Conservation (phyloP, 2,329 filamentous ascomycete genomes). For the Sordariomycetes sp. region DNA sequence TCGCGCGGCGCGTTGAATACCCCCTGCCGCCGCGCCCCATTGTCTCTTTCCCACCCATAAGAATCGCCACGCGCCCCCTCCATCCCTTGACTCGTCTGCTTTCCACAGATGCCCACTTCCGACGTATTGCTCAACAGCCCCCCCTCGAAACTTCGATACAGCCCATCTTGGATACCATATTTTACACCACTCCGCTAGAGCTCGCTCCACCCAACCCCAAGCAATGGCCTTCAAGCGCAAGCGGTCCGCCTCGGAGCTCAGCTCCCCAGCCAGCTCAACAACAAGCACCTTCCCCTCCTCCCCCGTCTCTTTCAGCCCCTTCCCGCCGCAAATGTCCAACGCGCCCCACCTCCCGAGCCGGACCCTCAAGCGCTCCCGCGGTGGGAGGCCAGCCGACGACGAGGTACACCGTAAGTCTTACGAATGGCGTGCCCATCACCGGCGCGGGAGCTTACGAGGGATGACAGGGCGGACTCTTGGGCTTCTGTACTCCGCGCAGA, state of each 20-base stretch:
- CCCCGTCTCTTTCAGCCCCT: conserved; percentile 22
- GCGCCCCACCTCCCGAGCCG: conserved; percentile 35
- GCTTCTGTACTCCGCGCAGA: conserved; percentile 44
- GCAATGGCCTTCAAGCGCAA: conserved; percentile 48
- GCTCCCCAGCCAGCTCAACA: conserved; percentile 1
- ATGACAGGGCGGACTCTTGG: conserved; percentile 39
- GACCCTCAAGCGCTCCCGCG: conserved; percentile 47
- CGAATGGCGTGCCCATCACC: neutral
- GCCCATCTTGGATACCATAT: neutral
- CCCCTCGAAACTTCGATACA: neutral
- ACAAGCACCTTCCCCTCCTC: neutral
- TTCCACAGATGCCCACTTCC: neutral
- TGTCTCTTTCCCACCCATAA: neutral
- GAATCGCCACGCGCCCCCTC: neutral
- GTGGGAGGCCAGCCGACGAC: conserved; percentile 42
- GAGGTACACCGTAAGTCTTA: conserved; percentile 37
- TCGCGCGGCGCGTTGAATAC: neutral
- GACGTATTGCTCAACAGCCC: neutral
- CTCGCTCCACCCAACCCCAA: neutral
- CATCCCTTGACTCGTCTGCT: neutral
- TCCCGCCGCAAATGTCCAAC: conserved; percentile 11
- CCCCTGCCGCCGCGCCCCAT: neutral
- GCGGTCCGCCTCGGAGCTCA: conserved; percentile 43
- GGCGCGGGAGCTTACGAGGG: neutral
- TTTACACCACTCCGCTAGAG: neutral